A percentile compares a stretch with the other conserved stretches of the same genome.
Conservation (phyloP, 1,284 basidiomycete genomes). For the Meira nashicola region DNA sequence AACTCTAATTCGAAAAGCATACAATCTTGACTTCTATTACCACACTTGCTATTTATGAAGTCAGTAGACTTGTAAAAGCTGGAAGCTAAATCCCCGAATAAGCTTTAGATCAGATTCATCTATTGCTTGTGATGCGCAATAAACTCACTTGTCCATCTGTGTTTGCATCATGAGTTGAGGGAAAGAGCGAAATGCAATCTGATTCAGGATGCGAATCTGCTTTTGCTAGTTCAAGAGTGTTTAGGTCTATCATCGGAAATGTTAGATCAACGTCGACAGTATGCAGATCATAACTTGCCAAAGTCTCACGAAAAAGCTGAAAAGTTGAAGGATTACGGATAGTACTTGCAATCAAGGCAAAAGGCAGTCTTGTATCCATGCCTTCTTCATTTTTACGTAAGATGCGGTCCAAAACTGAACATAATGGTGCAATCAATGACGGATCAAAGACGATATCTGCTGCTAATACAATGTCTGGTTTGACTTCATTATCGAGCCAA, state of each 20-base stretch:
- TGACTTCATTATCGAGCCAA: neutral
- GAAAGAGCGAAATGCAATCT: neutral
- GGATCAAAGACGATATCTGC: conserved; percentile 30
- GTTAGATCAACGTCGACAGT: neutral
- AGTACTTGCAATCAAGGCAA: conserved; percentile 23
- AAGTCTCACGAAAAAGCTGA: conserved; percentile 12
- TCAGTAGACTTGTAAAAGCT: too few species aligned
- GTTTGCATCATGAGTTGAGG: neutral
- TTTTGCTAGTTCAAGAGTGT: neutral
- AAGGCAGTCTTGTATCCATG: neutral
- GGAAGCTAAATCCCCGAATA: too few species aligned
- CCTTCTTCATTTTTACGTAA: conserved; percentile 2
- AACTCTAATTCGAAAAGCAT: too few species aligned
- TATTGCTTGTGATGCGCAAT: neutral
- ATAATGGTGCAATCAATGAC: conserved; percentile 7
- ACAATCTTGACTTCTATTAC: too few species aligned
- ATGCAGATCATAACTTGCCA: neutral
- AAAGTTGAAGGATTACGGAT: conserved; percentile 21
- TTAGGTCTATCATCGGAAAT: neutral
- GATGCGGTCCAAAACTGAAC: conserved; percentile 2
- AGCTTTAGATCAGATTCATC: too few species aligned
- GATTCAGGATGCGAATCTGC: neutral
- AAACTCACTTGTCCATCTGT: neutral
- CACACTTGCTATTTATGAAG: too few species aligned
- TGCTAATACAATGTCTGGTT: conserved; percentile 17